Conservation (phyloP, 164 flowering plant genomes). For the Aristolochia californica region DNA sequence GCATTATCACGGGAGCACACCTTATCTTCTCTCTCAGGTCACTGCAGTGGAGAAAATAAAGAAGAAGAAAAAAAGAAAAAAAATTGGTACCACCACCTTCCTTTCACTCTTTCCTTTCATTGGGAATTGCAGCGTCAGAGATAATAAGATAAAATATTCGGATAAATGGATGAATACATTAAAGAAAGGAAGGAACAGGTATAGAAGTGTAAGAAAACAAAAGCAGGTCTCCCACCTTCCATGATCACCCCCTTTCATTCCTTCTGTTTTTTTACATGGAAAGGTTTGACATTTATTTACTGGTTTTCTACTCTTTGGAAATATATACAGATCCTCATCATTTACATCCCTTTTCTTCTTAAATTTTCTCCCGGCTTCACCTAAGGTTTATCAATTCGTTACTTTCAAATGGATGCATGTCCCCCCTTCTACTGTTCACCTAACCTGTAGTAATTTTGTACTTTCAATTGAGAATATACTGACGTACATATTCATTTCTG, state of each 20-base stretch:
- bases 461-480: too few species aligned
- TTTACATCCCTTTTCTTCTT: too few species aligned
- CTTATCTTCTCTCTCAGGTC: constrained; percentile 5
- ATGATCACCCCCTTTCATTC: neutral
- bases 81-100: neutral
- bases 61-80: neutral
- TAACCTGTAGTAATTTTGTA: too few species aligned
- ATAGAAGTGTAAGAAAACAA: neutral
- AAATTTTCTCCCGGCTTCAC: too few species aligned
- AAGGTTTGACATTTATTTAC: neutral
- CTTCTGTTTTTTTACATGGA: neutral
- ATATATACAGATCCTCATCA: too few species aligned
- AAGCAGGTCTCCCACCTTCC: constrained; percentile 5
- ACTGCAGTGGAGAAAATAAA: neutral
- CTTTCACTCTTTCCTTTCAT: neutral
- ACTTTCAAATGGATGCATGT: too few species aligned
- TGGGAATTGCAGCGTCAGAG: constrained; percentile 6
- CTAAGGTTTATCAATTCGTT: too few species aligned
- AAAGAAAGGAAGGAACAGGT: neutral
- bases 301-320: neutral
- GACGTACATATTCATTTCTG: too few species aligned
- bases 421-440: too few species aligned
- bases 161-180: neutral
- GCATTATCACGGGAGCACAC: constrained; percentile 6
- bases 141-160: constrained; percentile 3